These are phyloP conservation scores for Podila epigama DNA, from an alignment of 192 early-diverging fungal species.

Conservation along the genomic window DNA sequence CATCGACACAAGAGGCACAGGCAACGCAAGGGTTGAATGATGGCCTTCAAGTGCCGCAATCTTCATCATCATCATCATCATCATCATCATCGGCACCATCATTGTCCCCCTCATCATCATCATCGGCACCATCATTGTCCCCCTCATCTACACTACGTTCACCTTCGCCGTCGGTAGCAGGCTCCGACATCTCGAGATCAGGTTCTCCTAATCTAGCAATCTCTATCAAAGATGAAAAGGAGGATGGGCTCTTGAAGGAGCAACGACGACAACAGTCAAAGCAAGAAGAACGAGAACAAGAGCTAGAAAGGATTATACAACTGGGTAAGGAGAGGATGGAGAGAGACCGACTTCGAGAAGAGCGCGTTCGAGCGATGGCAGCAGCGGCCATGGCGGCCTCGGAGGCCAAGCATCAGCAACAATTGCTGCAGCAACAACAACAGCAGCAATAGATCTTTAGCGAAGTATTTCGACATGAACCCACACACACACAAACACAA, in stretches of 20 bases:
- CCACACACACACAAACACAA: too few relatives aligned
- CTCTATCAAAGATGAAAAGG: too few relatives aligned
- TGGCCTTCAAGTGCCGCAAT: too few relatives aligned
- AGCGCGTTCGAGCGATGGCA: conserved; percentile 41
- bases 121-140: too few relatives aligned
- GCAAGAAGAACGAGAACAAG: conserved; percentile 19
- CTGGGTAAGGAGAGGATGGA: conserved; percentile 39
- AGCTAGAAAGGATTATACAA: conserved; percentile 46
- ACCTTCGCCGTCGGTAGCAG: too few relatives aligned
- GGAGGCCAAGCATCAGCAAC: conserved; percentile 42
- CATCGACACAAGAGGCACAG: too few relatives aligned
- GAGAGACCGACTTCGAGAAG: conserved; percentile 42
- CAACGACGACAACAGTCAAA: conserved; percentile 26
- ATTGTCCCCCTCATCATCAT: too few relatives aligned
- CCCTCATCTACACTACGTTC: too few relatives aligned
- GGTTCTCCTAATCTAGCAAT: conserved; percentile 23
- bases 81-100: too few relatives aligned
- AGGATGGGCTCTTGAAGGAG: conserved; percentile 16
- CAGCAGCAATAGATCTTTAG: neutral
- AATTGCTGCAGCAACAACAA: conserved; percentile 21
- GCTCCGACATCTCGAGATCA: neutral
- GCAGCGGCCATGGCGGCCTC: conserved; percentile 45
- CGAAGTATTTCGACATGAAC: neutral
- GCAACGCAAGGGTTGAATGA: too few relatives aligned
- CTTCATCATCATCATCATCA: too few relatives aligned